Evolutionary conservation across 192 early-diverging fungal genomes (phyloP).

Genomic region (Helicostylum pulchrum): DNA sequence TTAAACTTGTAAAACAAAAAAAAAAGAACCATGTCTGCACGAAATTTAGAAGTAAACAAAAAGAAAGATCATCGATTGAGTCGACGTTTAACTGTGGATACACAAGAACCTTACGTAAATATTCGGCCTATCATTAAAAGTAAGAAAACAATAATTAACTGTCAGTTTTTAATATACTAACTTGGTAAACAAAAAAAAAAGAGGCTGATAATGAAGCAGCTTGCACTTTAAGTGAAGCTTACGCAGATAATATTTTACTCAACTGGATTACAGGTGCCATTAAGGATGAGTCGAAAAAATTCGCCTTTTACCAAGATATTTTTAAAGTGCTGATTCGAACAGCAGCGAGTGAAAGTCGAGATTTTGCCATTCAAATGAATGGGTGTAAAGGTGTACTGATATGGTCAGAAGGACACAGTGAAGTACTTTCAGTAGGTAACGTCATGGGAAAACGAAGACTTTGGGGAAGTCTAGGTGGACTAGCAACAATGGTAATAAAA

Average conservation of each 20-base stretch:
- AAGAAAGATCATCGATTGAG: conserved; percentile 16
- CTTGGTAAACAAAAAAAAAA: neutral
- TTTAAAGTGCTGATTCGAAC: conserved; percentile 15
- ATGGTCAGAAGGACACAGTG: conserved; percentile 21
- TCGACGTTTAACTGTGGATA: conserved; percentile 23
- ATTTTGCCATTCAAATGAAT: conserved; percentile 26
- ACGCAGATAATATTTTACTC: conserved; percentile 11
- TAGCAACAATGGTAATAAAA: conserved; percentile 2
- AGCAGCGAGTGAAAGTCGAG: conserved; percentile 11
- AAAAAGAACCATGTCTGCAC: too few relatives aligned
- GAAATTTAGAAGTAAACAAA: neutral
- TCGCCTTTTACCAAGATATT: neutral
- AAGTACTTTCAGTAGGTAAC: conserved; percentile 10
- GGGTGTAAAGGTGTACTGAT: conserved; percentile 24
- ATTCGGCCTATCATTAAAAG: conserved; percentile 27
- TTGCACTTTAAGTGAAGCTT: conserved; percentile 20
- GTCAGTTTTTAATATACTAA: neutral
- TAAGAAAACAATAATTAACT: neutral
- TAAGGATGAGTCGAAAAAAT: conserved; percentile 7
- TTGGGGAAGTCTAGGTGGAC: neutral
- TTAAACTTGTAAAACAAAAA: too few relatives aligned
- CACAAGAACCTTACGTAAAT: neutral
- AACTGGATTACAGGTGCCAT: conserved; percentile 18
- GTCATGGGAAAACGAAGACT: conserved; percentile 6
- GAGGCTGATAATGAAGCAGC: conserved; percentile 22